Conservation (phyloP, 257 asterid species). For the Plectranthus barbatus region DNA sequence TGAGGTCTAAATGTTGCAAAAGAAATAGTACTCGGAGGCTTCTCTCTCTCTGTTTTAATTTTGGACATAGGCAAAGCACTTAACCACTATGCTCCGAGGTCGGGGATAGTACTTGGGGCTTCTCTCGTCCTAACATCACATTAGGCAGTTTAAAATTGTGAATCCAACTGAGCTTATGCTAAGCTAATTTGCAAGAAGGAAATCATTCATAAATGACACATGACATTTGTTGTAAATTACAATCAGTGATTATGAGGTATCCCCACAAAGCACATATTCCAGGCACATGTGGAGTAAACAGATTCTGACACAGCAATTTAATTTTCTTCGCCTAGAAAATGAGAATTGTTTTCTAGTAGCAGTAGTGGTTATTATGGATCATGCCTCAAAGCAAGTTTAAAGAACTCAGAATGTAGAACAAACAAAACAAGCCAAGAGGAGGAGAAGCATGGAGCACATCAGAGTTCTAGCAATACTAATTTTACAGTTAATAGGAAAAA, state of each 20-base stretch:
- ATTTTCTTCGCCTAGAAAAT: neutral
- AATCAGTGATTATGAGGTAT: neutral
- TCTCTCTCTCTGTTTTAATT: too few species aligned
- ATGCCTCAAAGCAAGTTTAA: neutral
- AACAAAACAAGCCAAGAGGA: neutral
- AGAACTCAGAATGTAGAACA: neutral
- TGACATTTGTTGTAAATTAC: neutral
- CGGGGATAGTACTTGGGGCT: neutral
- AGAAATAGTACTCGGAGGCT: neutral
- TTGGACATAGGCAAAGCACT: too few species aligned
- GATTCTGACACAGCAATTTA: neutral
- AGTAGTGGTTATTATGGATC: neutral
- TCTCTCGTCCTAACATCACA: neutral
- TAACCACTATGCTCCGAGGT: too few species aligned
- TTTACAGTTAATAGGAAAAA: neutral
- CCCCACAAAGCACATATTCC: neutral
- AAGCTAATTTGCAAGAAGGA: neutral
- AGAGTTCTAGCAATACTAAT: constrained; percentile 1
- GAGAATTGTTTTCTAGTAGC: neutral
- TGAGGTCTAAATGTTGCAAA: neutral
- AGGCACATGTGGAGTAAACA: neutral
- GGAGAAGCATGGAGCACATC: neutral
- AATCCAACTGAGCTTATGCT: neutral
- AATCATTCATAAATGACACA: neutral
- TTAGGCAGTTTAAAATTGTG: neutral